phyloP scores from a whole-genome alignment of 768 basidiomycete species.

The Rhodocollybia butyracea region DNA sequence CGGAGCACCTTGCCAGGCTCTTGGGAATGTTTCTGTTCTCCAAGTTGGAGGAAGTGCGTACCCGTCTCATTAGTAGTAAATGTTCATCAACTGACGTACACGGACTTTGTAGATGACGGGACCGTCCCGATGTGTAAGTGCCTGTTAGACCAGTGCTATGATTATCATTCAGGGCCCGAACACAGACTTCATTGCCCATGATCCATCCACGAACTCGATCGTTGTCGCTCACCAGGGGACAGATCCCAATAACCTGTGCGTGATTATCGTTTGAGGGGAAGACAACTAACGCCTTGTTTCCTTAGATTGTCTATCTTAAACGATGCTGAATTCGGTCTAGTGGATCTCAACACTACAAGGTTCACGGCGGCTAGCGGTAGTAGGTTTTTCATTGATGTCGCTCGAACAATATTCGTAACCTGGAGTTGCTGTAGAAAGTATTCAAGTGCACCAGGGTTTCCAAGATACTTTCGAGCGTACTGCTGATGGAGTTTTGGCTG shows the following conservation, averaged over 20 bases:
- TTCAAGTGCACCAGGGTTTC: slow-evolving; percentile 39
- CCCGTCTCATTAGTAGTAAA: background rate
- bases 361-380: slow-evolving; percentile 24
- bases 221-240: slow-evolving; percentile 43
- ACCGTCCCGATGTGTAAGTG: slow-evolving; percentile 26
- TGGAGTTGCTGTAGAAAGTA: slow-evolving; percentile 17
- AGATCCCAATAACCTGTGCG: slow-evolving; percentile 26
- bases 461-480: slow-evolving; percentile 35
- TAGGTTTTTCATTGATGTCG: slow-evolving; percentile 8
- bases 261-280: background rate
- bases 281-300: background rate
- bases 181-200: slow-evolving; percentile 35
- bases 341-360: slow-evolving; percentile 25
- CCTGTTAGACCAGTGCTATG: background rate
- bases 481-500: slow-evolving; percentile 29
- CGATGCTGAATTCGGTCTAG: slow-evolving; percentile 27
- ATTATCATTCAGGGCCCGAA: background rate
- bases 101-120: slow-evolving; percentile 21
- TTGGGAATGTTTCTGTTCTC: slow-evolving; percentile 24
- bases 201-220: slow-evolving; percentile 26
- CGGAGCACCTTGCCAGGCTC: slow-evolving; percentile 28
- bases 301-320: slow-evolving; percentile 32
- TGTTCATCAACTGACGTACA: slow-evolving; percentile 1
- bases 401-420: background rate
- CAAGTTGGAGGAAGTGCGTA: slow-evolving; percentile 32